These are phyloP conservation scores for Botrytis fabae DNA, from an alignment of 2,329 filamentous ascomycete species.

Conservation along the genomic window DNA sequence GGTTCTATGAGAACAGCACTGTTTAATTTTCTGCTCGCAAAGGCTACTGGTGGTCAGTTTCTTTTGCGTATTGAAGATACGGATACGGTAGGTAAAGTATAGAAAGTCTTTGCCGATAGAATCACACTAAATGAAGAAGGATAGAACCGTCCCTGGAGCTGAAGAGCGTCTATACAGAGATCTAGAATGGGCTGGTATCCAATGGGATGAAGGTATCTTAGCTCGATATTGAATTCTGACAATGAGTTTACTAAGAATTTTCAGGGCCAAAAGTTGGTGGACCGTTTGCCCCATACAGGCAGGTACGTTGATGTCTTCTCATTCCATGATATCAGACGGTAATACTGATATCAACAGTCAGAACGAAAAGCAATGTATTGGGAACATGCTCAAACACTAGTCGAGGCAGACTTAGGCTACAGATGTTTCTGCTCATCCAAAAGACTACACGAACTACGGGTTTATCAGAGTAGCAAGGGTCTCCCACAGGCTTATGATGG, in stretches of 20 bases:
- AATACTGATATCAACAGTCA: constrained; percentile 55
- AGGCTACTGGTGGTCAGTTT: constrained; percentile 85
- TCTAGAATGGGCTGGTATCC: constrained; percentile 81
- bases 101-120: constrained; percentile 10
- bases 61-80: constrained; percentile 92
- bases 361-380: constrained; percentile 74
- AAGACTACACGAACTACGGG: constrained; percentile 66
- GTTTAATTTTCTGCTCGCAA: constrained; percentile 93
- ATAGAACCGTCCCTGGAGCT: constrained; percentile 73
- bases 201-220: constrained; percentile 82
- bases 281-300: constrained; percentile 80
- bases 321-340: constrained; percentile 22
- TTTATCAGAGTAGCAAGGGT: constrained; percentile 59
- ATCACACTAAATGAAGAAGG: constrained; percentile 46
- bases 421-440: constrained; percentile 86
- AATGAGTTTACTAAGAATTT: constrained; percentile 26
- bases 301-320: constrained; percentile 51
- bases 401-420: constrained; percentile 76
- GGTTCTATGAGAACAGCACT: constrained; percentile 89
- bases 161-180: constrained; percentile 77
- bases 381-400: constrained; percentile 66
- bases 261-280: constrained; percentile 78
- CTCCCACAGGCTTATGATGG: constrained; percentile 66
- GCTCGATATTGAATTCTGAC: neutral
- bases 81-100: constrained; percentile 65